Evolutionary conservation across 257 asterid genomes (phyloP).

Genomic region (Ophiorrhiza pumila): DNA sequence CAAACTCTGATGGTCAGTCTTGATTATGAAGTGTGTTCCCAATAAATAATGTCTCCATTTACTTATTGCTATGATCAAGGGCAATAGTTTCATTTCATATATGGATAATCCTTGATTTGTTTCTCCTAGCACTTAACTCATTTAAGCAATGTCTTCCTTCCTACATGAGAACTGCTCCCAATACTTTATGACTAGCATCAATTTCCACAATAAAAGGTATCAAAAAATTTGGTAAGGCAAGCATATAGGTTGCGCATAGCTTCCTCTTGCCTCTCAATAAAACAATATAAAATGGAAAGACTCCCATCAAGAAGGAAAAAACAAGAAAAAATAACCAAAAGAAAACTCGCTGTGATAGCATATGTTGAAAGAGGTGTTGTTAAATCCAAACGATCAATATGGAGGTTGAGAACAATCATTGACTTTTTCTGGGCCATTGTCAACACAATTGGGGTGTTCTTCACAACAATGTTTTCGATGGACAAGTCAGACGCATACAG

Average conservation of each 20-base stretch:
- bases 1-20: neutral
- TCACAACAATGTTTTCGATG: constrained; percentile 92
- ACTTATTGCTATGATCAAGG: neutral
- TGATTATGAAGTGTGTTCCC: neutral
- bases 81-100: neutral
- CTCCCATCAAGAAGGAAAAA: no score
- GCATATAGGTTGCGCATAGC: no score
- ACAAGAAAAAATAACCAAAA: no score
- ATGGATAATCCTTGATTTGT: no score
- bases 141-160: no score
- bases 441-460: constrained; percentile 62
- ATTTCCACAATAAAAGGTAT: neutral
- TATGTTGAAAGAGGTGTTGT: no score
- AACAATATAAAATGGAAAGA: no score
- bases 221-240: no score
- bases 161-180: neutral
- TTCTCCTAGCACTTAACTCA: no score
- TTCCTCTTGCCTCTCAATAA: no score
- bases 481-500: constrained; percentile 83
- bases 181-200: neutral
- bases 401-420: constrained; percentile 77
- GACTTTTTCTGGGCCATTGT: constrained; percentile 83
- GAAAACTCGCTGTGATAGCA: no score
- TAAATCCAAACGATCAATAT: constrained; percentile 68
- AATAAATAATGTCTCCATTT: neutral